Evolutionary conservation across 2,329 filamentous ascomycete genomes (phyloP).

Genomic region (Tolypocladium endophyticum): DNA sequence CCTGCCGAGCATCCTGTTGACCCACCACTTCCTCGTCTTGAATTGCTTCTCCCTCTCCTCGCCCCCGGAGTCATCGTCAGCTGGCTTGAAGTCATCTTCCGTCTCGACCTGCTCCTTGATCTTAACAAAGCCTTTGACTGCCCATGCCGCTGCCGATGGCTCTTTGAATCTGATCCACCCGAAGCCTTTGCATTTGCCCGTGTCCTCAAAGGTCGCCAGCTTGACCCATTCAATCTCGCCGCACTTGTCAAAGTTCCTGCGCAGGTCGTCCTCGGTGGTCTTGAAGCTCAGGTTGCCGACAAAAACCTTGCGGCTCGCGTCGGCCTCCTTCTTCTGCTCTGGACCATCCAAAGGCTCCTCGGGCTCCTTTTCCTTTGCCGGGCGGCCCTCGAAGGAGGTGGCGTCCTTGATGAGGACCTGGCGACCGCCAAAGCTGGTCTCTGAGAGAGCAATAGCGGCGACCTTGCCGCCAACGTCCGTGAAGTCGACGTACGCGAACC

Average conservation of each 20-base stretch:
- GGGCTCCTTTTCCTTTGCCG: slow-evolving; percentile 47
- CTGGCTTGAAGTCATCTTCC: slow-evolving; percentile 48
- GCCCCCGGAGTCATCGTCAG: slow-evolving; percentile 26
- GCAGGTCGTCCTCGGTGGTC: slow-evolving; percentile 68
- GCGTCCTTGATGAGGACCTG: slow-evolving; percentile 88
- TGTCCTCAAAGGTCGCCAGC: slow-evolving; percentile 91
- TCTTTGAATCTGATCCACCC: slow-evolving; percentile 90
- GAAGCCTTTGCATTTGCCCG: slow-evolving; percentile 95
- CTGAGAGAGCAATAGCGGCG: slow-evolving; percentile 76
- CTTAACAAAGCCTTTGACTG: slow-evolving; percentile 69
- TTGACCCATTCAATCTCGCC: slow-evolving; percentile 75
- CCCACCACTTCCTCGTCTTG: slow-evolving; percentile 65
- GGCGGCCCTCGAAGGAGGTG: slow-evolving; percentile 82
- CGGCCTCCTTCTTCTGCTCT: slow-evolving; percentile 31
- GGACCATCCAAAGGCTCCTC: slow-evolving; percentile 17
- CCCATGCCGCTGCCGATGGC: slow-evolving; percentile 56
- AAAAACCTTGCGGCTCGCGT: slow-evolving; percentile 74
- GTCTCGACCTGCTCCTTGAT: slow-evolving; percentile 56
- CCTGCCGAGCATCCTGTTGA: slow-evolving; percentile 73
- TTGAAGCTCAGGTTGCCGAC: slow-evolving; percentile 83
- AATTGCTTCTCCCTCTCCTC: slow-evolving; percentile 36
- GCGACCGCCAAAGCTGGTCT: slow-evolving; percentile 66
- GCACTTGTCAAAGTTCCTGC: slow-evolving; percentile 74
- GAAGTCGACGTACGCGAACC: slow-evolving; percentile 96
- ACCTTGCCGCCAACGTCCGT: slow-evolving; percentile 57